These are phyloP conservation scores for Golubevia sp. DNA, from an alignment of 1,284 basidiomycete genomes.

Conservation along the genomic window DNA sequence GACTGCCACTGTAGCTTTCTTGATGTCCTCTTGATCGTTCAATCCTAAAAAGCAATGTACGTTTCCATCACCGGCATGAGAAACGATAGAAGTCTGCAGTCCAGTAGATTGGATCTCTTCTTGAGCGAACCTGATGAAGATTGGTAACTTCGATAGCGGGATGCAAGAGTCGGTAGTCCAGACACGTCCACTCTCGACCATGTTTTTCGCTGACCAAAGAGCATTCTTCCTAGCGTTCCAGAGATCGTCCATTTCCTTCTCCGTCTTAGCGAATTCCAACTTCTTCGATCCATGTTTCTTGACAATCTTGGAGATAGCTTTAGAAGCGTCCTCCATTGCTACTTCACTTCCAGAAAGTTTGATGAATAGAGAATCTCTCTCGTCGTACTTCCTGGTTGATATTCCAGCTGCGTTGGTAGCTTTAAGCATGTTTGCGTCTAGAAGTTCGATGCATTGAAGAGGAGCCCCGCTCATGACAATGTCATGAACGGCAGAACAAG, in stretches of 20 bases:
- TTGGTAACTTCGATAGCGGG: slow-evolving; percentile 77
- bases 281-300: slow-evolving; percentile 72
- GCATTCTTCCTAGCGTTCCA: slow-evolving; percentile 88
- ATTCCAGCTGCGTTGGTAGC: slow-evolving; percentile 11
- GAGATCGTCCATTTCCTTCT: slow-evolving; percentile 74
- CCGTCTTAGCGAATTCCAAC: slow-evolving; percentile 72
- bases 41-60: slow-evolving; percentile 52
- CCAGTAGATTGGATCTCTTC: slow-evolving; percentile 71
- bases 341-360: slow-evolving; percentile 34
- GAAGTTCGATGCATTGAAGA: slow-evolving; percentile 66
- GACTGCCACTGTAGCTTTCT: slow-evolving; percentile 63
- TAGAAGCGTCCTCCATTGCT: slow-evolving; percentile 63
- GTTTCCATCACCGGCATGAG: slow-evolving; percentile 83
- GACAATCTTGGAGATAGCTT: slow-evolving; percentile 65
- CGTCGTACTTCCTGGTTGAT: slow-evolving; percentile 23
- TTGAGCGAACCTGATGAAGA: slow-evolving; percentile 76
- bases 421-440: slow-evolving; percentile 10
- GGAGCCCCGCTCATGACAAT: slow-evolving; percentile 65
- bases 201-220: slow-evolving; percentile 68
- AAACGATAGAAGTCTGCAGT: slow-evolving; percentile 72
- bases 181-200: slow-evolving; percentile 69
- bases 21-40: slow-evolving; percentile 19
- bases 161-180: slow-evolving; percentile 80
- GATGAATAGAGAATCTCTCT: slow-evolving; percentile 35
- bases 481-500: slow-evolving; percentile 74